These are phyloP conservation scores for Quercus glauca DNA, from an alignment of 306 rosid species.

Conservation along the genomic window DNA sequence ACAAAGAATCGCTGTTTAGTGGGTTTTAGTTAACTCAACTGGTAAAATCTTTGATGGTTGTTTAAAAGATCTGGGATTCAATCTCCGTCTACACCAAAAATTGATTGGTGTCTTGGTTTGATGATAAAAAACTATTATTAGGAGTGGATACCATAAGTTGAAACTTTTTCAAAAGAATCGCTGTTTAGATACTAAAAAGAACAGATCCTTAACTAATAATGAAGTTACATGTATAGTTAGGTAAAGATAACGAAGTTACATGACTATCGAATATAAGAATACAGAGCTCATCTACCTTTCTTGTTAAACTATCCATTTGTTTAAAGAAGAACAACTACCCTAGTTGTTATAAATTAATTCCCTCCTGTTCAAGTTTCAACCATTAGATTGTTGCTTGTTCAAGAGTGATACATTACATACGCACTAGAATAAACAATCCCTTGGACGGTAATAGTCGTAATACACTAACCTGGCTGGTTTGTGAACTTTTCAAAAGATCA, in stretches of 20 bases:
- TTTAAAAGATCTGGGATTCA: too few relatives aligned
- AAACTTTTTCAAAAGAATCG: too few relatives aligned
- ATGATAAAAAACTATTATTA: too few relatives aligned
- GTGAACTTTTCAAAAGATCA: background rate
- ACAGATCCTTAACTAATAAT: too few relatives aligned
- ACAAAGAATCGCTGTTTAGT: too few relatives aligned
- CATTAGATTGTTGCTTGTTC: too few relatives aligned
- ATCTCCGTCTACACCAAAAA: too few relatives aligned
- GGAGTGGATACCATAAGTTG: too few relatives aligned
- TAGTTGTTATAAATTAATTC: background rate
- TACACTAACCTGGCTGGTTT: background rate
- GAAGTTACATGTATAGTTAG: background rate
- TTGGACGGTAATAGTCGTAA: background rate
- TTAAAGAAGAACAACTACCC: background rate
- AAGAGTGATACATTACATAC: background rate
- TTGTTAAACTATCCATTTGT: background rate
- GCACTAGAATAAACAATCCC: background rate
- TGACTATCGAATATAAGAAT: background rate
- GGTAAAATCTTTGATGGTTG: too few relatives aligned
- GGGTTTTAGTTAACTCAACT: too few relatives aligned
- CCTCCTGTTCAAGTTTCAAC: background rate
- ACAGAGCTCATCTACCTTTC: background rate
- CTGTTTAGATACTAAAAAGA: background rate
- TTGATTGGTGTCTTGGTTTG: too few relatives aligned
- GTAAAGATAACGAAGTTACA: conserved; percentile 1